phyloP scores from a whole-genome alignment of 805 yeast species.

The Nakazawaea wyomingensis region DNA sequence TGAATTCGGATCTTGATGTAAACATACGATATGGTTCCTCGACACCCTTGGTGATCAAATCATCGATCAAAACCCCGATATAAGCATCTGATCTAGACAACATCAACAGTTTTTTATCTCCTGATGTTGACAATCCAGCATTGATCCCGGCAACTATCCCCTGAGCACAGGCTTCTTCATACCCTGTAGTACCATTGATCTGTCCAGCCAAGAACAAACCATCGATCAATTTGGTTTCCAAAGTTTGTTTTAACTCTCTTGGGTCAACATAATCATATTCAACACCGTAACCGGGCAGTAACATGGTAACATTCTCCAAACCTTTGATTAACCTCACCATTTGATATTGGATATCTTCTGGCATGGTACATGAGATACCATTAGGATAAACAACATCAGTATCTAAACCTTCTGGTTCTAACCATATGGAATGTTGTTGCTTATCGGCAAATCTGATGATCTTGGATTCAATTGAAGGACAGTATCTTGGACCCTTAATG shows the following conservation, averaged over 20 bases:
- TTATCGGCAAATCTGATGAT: conserved; percentile 76
- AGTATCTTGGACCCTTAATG: conserved; percentile 93
- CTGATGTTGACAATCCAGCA: conserved; percentile 64
- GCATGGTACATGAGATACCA: conserved; percentile 95
- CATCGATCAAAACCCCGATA: conserved; percentile 90
- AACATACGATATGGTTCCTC: conserved; percentile 98
- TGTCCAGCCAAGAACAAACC: conserved; percentile 94
- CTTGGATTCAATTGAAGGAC: conserved; percentile 95
- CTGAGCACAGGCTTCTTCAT: conserved; percentile 98
- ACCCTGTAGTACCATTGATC: conserved; percentile 97
- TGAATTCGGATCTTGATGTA: conserved; percentile 90
- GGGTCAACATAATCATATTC: conserved; percentile 97
- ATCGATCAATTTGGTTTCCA: conserved; percentile 74
- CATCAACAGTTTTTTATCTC: conserved; percentile 29
- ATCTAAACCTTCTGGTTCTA: conserved; percentile 93
- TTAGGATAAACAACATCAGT: conserved; percentile 90
- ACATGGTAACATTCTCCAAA: conserved; percentile 77
- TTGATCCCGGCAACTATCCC: conserved; percentile 95
- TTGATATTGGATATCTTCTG: conserved; percentile 79
- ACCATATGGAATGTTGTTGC: conserved; percentile 77
- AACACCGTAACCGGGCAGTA: conserved; percentile 98
- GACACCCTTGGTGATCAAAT: conserved; percentile 90
- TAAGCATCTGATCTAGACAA: conserved; percentile 80
- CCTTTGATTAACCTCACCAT: conserved; percentile 81
- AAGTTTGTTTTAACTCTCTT: conserved; percentile 66